These are phyloP conservation scores for Nigrograna mackinnonii DNA, from an alignment of 2,329 filamentous ascomycete species.

Conservation along the genomic window DNA sequence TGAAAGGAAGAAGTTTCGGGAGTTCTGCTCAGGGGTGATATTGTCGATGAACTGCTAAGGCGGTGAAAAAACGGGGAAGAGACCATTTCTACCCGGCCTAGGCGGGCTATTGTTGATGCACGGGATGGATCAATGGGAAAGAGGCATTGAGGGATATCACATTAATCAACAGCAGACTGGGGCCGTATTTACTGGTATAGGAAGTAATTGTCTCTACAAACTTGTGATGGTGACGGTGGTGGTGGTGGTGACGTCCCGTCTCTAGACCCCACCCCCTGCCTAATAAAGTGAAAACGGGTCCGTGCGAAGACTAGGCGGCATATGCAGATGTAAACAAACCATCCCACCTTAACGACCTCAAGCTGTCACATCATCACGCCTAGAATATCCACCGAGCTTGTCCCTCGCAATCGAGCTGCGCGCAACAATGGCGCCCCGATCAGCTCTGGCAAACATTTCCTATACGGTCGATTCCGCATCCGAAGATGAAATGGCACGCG, in stretches of 20 bases:
- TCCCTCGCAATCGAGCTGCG: not conserved
- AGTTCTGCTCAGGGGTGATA: constrained; percentile 56
- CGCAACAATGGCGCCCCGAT: constrained; percentile 35
- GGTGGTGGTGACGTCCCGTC: no score
- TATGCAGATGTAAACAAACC: constrained; percentile 2
- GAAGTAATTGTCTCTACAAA: no score
- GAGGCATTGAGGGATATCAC: constrained; percentile 31
- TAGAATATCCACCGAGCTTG: not conserved
- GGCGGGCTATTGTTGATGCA: constrained; percentile 43
- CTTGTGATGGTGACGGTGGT: no score
- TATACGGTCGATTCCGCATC: constrained; percentile 45
- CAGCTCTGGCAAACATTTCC: constrained; percentile 35
- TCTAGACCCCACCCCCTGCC: no score
- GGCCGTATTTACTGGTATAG: no score
- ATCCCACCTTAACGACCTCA: no score
- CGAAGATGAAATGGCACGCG: constrained; percentile 43
- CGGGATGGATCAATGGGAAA: constrained; percentile 49
- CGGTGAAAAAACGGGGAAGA: constrained; percentile 54
- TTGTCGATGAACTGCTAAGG: constrained; percentile 52
- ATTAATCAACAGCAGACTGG: no score
- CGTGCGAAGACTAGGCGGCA: no score
- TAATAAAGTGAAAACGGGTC: no score
- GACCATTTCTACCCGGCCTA: constrained; percentile 53
- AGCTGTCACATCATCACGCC: not conserved
- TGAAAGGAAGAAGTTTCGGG: constrained; percentile 60